A percentile compares a stretch with the other conserved stretches of the same genome.
phyloP scores from a whole-genome alignment of 345 rosid species.

The Eutrema heterophyllum region DNA sequence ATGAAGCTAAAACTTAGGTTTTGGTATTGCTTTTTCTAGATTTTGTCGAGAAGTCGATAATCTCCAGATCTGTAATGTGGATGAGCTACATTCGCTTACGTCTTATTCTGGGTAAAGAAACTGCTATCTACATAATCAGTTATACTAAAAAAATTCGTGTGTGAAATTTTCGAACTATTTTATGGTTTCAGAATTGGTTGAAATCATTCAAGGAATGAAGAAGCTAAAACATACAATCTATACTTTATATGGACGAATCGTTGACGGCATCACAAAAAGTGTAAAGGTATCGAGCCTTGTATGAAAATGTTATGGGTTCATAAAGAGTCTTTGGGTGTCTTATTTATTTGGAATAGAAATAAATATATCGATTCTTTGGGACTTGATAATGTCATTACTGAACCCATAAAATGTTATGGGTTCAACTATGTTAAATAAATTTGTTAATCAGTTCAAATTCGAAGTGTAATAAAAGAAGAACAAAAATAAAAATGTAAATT shows the following conservation, averaged over 20 bases:
- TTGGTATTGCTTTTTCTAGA: constrained; percentile 32
- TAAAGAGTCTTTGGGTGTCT: neutral
- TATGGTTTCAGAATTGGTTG: constrained; percentile 38
- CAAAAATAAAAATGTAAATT: too few relatives aligned
- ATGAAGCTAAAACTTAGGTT: neutral
- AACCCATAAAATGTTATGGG: too few relatives aligned
- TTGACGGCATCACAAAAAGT: constrained; percentile 4
- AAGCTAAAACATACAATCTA: constrained; percentile 42
- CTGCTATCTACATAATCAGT: neutral
- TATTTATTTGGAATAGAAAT: too few relatives aligned
- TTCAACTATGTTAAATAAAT: too few relatives aligned
- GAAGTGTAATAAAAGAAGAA: too few relatives aligned
- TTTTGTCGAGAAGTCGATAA: constrained; percentile 25
- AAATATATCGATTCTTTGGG: too few relatives aligned
- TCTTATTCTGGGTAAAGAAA: constrained; percentile 49
- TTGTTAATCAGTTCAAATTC: too few relatives aligned
- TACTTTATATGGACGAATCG: constrained; percentile 4
- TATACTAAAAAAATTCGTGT: neutral
- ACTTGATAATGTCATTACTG: too few relatives aligned
- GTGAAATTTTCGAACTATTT: neutral
- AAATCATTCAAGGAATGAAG: constrained; percentile 46
- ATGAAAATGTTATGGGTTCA: neutral
- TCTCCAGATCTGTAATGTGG: constrained; percentile 36
- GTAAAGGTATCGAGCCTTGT: neutral
- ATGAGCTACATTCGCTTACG: constrained; percentile 45